phyloP scores from a whole-genome alignment of 805 yeast species.

The Priceomyces melissophilus region DNA sequence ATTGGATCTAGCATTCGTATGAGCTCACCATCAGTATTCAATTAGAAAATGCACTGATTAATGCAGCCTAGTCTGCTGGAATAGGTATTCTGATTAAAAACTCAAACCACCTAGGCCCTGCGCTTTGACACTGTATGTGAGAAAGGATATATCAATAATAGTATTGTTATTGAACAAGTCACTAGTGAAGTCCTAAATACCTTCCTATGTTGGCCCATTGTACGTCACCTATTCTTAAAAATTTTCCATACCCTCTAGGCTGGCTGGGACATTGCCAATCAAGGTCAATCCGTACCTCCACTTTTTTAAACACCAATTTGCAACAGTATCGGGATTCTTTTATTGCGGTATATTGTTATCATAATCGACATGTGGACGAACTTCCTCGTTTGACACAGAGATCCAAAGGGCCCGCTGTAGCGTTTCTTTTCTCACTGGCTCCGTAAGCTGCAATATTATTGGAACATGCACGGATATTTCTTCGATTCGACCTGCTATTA shows the following conservation, averaged over 20 bases:
- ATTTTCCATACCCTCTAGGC: slow-evolving; percentile 56
- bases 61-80: no score
- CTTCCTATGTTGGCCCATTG: slow-evolving; percentile 68
- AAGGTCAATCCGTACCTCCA: slow-evolving; percentile 59
- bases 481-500: no score
- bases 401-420: background rate
- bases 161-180: slow-evolving; percentile 65
- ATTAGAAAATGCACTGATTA: no score
- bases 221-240: slow-evolving; percentile 56
- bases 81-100: no score
- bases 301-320: slow-evolving; percentile 54
- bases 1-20: no score
- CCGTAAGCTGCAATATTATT: no score
- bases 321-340: slow-evolving; percentile 40
- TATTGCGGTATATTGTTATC: slow-evolving; percentile 40
- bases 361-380: slow-evolving; percentile 49
- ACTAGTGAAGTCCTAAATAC: slow-evolving; percentile 74
- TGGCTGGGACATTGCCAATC: slow-evolving; percentile 57
- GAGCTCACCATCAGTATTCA: no score
- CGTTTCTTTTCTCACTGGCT: background rate
- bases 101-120: no score
- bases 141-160: slow-evolving; percentile 61
- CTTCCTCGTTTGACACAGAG: slow-evolving; percentile 20
- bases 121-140: slow-evolving; percentile 66
- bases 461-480: no score